These are phyloP conservation scores for Aquilaria yunnanensis DNA, from an alignment of 345 rosid genomes.

Conservation along the genomic window DNA sequence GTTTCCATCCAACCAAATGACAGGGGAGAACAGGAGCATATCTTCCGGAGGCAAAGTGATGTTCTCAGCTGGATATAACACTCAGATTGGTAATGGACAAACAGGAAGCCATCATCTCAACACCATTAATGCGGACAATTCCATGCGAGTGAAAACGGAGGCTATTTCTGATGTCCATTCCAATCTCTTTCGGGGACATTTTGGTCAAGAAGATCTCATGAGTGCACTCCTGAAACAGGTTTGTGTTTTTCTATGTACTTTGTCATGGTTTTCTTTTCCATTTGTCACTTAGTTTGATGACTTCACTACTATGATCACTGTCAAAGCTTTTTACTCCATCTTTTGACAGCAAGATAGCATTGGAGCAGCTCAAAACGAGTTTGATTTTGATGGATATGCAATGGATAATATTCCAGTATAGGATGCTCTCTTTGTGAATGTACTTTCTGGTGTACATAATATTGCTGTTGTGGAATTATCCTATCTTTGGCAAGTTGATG, in stretches of 20 bases:
- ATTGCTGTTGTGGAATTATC: slow-evolving; percentile 16
- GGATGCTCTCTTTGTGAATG: slow-evolving; percentile 11
- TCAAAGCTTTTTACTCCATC: slow-evolving; percentile 11
- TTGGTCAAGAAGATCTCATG: slow-evolving; percentile 86
- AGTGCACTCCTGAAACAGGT: slow-evolving; percentile 83
- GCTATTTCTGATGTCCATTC: slow-evolving; percentile 38
- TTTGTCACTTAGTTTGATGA: background rate
- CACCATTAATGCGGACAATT: slow-evolving; percentile 26
- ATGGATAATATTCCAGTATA: slow-evolving; percentile 69
- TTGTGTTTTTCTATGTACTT: slow-evolving; percentile 12
- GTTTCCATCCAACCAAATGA: slow-evolving; percentile 47
- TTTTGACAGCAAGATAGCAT: slow-evolving; percentile 58
- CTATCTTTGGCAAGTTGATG: slow-evolving; percentile 15
- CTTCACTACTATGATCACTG: background rate
- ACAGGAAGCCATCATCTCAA: slow-evolving; percentile 31
- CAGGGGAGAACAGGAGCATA: slow-evolving; percentile 31
- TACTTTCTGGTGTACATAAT: slow-evolving; percentile 33
- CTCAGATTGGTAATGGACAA: slow-evolving; percentile 22
- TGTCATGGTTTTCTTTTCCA: background rate
- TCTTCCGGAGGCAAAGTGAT: slow-evolving; percentile 27
- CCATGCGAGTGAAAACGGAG: slow-evolving; percentile 66
- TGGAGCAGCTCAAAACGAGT: slow-evolving; percentile 53
- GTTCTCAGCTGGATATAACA: slow-evolving; percentile 27
- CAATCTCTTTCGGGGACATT: slow-evolving; percentile 45
- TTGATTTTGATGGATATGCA: slow-evolving; percentile 73